Evolutionary conservation across 441 rosid species (phyloP), one percentile per base, ranked within the genome.

Genomic region (Bocquillonia castaneifolia): DNA sequence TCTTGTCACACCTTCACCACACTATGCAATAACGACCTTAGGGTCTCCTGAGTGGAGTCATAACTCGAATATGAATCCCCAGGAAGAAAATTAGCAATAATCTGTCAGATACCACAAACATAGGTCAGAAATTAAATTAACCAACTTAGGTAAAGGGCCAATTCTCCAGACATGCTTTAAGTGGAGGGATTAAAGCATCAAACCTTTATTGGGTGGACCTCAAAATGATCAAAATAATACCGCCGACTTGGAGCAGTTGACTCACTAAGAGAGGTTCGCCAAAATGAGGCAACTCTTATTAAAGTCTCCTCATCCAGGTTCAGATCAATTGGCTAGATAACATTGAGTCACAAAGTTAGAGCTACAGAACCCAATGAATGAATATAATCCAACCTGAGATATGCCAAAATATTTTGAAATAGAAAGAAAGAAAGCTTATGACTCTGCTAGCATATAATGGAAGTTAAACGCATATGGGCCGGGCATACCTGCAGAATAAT

Each of bases 181-280:
- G 7, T 44, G 55, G 40, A 58, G 63, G 72, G 63, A 23, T 56
- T 23, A 69, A 76, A 76, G 62, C 59, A 23, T 31, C 76, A 65
- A 77, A 91, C 99, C 99, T 91, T 93, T 68, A 93, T 76, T 18
- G 99, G 99, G 73, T 91, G 99, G 77, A 91, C 84, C 83, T 91
- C 99, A 84, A 93, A 89, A 84, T 91, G 81, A 78, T 93, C 96
- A 76, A 93, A 93, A 82, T 93, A 91, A 73, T 83, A 91, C 71
- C 82, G 96, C 77, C 60, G 88, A 83, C 96, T 88, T 55, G 80
- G 85, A 73, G 84, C 78, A 68, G 55, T 85, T 48, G 96, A 80
- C 63, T 81, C 80, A 66, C 88, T 86, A 55, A 89, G 92, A 70
- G 97, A 91, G 63, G 86, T 76, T 81, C 99, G 89, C 93, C 91